These are phyloP conservation scores for Chenopodium formosanum DNA, from an alignment of 148 eudicot genomes.

Conservation along the genomic window DNA sequence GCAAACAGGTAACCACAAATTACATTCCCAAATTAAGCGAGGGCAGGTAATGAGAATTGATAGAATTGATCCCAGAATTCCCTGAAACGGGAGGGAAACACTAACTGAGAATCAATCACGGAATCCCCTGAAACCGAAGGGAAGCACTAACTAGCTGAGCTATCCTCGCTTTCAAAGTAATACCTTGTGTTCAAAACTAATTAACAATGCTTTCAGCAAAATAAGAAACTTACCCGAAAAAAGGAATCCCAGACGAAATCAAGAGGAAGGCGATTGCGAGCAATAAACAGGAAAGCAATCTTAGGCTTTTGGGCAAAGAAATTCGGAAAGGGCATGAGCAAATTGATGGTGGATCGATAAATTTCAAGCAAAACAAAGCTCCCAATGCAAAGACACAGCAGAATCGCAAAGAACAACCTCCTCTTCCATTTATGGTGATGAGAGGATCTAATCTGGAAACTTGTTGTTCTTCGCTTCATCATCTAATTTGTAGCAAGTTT, in stretches of 20 bases:
- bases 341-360: constrained; percentile 34
- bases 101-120: too few species aligned
- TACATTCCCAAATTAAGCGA: background rate
- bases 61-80: too few species aligned
- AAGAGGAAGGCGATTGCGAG: constrained; percentile 79
- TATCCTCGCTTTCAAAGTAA: too few species aligned
- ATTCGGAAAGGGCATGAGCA: constrained; percentile 27
- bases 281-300: constrained; percentile 79
- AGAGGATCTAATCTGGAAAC: constrained; percentile 39
- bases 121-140: too few species aligned
- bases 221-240: constrained; percentile 51
- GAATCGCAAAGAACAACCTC: constrained; percentile 32
- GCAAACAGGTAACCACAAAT: constrained; percentile 20
- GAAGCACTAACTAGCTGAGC: too few species aligned
- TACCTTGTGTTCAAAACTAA: too few species aligned
- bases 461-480: constrained; percentile 56
- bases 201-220: background rate
- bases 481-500: background rate
- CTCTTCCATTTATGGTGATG: constrained; percentile 48
- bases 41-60: too few species aligned
- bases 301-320: constrained; percentile 49
- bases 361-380: constrained; percentile 42
- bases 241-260: constrained; percentile 88
- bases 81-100: too few species aligned
- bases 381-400: constrained; percentile 50